Evolutionary conservation across 2,329 filamentous ascomycete genomes (phyloP).

Genomic region (Magnaporthales sp.): DNA sequence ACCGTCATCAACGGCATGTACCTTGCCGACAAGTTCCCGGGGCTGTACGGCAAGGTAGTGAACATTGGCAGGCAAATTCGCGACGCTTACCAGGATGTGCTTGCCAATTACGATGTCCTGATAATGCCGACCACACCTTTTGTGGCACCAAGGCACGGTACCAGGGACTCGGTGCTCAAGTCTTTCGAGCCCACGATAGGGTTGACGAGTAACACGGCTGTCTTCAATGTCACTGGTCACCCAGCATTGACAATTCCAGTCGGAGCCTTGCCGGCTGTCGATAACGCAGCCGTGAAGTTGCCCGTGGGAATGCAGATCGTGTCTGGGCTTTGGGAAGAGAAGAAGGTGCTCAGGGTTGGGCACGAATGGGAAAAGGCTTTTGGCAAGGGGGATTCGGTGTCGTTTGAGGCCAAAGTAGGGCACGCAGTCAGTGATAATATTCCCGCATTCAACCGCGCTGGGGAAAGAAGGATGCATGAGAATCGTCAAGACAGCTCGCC

Average conservation of each 20-base stretch:
- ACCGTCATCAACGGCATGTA: constrained; percentile 44
- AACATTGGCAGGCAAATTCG: constrained; percentile 28
- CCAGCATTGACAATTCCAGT: constrained; percentile 35
- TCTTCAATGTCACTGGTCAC: constrained; percentile 41
- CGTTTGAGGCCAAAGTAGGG: neutral
- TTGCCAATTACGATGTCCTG: constrained; percentile 27
- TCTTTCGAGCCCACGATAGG: neutral
- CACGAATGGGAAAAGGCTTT: neutral
- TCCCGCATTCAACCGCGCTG: no score
- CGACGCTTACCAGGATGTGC: constrained; percentile 24
- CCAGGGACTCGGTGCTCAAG: neutral
- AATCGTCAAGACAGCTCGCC: neutral
- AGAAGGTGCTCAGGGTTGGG: constrained; percentile 15
- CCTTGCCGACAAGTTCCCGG: constrained; percentile 26
- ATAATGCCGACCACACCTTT: constrained; percentile 26
- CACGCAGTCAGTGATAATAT: neutral
- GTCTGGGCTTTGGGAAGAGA: constrained; percentile 19
- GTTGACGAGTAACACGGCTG: constrained; percentile 32
- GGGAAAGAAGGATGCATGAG: neutral
- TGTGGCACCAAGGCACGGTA: neutral
- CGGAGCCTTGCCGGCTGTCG: constrained; percentile 7
- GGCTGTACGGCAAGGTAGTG: constrained; percentile 26
- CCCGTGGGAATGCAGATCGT: constrained; percentile 23
- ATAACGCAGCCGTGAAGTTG: constrained; percentile 9
- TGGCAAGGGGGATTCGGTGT: neutral